phyloP scores from a whole-genome alignment of 2,329 filamentous ascomycete genomes.

The Amylocarpus encephaloides region DNA sequence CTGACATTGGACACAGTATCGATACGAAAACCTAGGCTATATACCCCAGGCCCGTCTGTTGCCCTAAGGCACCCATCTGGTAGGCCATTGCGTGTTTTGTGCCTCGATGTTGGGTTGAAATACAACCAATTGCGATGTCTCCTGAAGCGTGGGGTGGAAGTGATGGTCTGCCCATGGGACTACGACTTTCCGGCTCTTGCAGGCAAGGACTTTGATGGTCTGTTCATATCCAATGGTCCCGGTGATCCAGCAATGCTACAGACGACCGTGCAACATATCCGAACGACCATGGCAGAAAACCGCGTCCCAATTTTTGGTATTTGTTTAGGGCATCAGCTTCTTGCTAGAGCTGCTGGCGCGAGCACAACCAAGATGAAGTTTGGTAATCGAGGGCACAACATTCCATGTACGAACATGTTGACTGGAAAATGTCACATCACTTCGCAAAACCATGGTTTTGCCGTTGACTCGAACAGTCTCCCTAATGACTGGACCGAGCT shows the following conservation, averaged over 20 bases:
- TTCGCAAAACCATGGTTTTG: slow-evolving; percentile 96
- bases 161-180: slow-evolving; percentile 92
- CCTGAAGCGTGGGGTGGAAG: slow-evolving; percentile 83
- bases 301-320: slow-evolving; percentile 91
- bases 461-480: slow-evolving; percentile 74
- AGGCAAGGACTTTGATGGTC: slow-evolving; percentile 83
- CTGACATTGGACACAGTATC: slow-evolving; percentile 62
- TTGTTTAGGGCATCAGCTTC: slow-evolving; percentile 88
- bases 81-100: slow-evolving; percentile 78
- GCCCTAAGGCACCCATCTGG: slow-evolving; percentile 84
- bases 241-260: slow-evolving; percentile 87
- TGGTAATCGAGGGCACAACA: slow-evolving; percentile 97
- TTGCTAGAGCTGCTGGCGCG: slow-evolving; percentile 82
- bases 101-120: slow-evolving; percentile 95
- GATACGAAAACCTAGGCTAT: slow-evolving; percentile 77
- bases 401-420: slow-evolving; percentile 92
- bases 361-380: slow-evolving; percentile 96
- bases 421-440: slow-evolving; percentile 98
- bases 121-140: slow-evolving; percentile 97
- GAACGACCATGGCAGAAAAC: slow-evolving; percentile 68
- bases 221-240: slow-evolving; percentile 97
- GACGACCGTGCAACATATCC: slow-evolving; percentile 72
- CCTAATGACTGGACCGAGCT: slow-evolving; percentile 82
- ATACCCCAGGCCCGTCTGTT: slow-evolving; percentile 64
- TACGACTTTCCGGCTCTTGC: slow-evolving; percentile 77